Conservation (phyloP, 768 basidiomycete species). For the Tylopilus sp. region DNA sequence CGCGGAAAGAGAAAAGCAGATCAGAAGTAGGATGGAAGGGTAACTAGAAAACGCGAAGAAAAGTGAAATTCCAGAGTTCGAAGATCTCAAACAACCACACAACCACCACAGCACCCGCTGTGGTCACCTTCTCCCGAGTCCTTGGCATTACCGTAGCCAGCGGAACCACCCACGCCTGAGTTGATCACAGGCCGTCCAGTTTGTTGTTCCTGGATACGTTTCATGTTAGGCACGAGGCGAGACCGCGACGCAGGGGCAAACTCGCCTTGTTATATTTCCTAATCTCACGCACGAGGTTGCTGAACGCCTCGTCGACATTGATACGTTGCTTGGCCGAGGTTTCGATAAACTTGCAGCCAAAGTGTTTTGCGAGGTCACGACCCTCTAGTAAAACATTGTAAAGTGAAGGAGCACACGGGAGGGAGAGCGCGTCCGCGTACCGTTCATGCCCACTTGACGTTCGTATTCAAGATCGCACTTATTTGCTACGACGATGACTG, state of each 20-base stretch:
- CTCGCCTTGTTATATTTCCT: slow-evolving; percentile 88
- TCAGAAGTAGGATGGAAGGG: slow-evolving; percentile 1
- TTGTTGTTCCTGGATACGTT: slow-evolving; percentile 68
- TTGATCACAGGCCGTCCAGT: slow-evolving; percentile 66
- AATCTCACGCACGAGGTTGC: slow-evolving; percentile 89
- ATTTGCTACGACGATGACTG: slow-evolving; percentile 96
- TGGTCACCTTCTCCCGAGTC: slow-evolving; percentile 52
- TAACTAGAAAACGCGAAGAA: slow-evolving; percentile 7
- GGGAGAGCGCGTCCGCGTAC: slow-evolving; percentile 38
- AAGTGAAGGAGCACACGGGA: background rate
- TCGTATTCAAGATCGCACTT: slow-evolving; percentile 96
- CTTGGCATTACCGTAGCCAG: slow-evolving; percentile 43
- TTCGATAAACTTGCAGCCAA: slow-evolving; percentile 92
- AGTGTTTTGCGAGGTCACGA: slow-evolving; percentile 91
- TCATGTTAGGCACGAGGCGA: slow-evolving; percentile 8
- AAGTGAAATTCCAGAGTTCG: background rate
- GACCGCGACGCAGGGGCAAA: background rate
- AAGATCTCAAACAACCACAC: slow-evolving; percentile 50
- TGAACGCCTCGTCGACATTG: slow-evolving; percentile 96
- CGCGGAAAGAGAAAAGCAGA: slow-evolving; percentile 8
- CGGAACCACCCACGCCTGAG: slow-evolving; percentile 39
- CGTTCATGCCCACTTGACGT: slow-evolving; percentile 93
- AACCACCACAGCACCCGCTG: slow-evolving; percentile 64
- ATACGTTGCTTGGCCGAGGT: slow-evolving; percentile 95
- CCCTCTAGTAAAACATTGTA: slow-evolving; percentile 65